Conservation (phyloP, 75 land plant genomes). For the Picea glauca region DNA sequence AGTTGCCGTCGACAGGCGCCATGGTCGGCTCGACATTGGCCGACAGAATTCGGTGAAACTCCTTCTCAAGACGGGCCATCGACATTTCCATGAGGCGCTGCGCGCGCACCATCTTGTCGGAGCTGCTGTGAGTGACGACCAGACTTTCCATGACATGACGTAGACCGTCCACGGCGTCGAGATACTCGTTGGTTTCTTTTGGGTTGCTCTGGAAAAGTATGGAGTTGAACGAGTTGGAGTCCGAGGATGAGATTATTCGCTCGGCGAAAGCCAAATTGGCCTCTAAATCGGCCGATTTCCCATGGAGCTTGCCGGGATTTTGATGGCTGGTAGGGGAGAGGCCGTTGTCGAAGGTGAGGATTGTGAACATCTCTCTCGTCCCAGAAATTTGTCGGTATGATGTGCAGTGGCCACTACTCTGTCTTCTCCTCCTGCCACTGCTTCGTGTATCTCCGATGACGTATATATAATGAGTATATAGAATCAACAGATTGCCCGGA, state of each 20-base stretch:
- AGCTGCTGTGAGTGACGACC: conserved; percentile 6
- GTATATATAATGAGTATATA: background rate
- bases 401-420: background rate
- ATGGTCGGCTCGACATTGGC: conserved; percentile 19
- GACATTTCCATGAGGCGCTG: conserved; percentile 55
- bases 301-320: background rate
- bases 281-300: background rate
- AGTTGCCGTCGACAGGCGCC: conserved; percentile 23
- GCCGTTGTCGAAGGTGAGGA: background rate
- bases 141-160: conserved; percentile 35
- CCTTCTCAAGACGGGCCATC: conserved; percentile 63
- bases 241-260: conserved; percentile 30
- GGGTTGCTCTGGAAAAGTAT: conserved; percentile 20
- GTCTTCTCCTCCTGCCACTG: background rate
- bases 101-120: conserved; percentile 34
- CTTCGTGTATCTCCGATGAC: background rate
- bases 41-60: conserved; percentile 51
- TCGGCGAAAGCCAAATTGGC: conserved; percentile 30
- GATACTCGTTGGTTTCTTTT: conserved; percentile 22
- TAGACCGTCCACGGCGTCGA: conserved; percentile 27
- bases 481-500: no score
- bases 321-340: background rate
- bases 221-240: background rate
- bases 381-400: background rate
- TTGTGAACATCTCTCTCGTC: background rate